Evolutionary conservation across 176 grass and related monocot genomes (phyloP).

Genomic region (Coix lacrymajobi): DNA sequence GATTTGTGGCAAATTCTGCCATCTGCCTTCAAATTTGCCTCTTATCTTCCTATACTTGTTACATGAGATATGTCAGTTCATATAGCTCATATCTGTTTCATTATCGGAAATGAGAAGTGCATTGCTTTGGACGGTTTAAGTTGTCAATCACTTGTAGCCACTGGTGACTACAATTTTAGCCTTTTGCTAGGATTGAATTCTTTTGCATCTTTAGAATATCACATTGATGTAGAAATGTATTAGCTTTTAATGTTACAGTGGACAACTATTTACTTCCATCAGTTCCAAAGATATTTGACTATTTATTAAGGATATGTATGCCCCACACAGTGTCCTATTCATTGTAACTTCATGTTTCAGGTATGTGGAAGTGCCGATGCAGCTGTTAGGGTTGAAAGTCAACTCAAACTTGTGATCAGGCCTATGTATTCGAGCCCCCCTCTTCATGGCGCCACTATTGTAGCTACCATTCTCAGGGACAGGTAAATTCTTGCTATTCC

Average conservation of each 20-base stretch:
- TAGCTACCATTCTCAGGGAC: conserved; percentile 86
- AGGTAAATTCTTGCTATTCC: conserved; percentile 42
- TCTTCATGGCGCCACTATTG: conserved; percentile 92
- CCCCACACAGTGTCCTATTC: not conserved
- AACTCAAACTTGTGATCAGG: conserved; percentile 98
- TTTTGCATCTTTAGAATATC: not conserved
- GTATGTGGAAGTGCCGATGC: conserved; percentile 82
- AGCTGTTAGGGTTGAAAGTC: conserved; percentile 89
- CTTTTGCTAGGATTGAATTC: not conserved
- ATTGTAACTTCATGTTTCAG: conserved; percentile 42
- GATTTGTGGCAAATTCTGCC: not conserved
- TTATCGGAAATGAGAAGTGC: not conserved
- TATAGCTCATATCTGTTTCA: not conserved
- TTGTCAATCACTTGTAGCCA: not conserved
- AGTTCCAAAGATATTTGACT: not conserved
- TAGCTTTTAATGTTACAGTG: not conserved
- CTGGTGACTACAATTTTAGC: conserved; percentile 4
- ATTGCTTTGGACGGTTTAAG: not conserved
- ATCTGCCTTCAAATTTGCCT: not conserved
- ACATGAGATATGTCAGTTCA: not conserved
- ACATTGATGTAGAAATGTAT: not conserved
- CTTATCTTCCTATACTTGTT: not conserved
- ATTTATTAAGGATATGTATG: not conserved
- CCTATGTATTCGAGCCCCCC: conserved; percentile 99
- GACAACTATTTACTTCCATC: not conserved